A percentile compares a stretch with the other conserved stretches of the same genome.
These are phyloP conservation scores for Ambrosiella xylebori DNA, from an alignment of 2,329 filamentous ascomycete genomes.

Conservation along the genomic window DNA sequence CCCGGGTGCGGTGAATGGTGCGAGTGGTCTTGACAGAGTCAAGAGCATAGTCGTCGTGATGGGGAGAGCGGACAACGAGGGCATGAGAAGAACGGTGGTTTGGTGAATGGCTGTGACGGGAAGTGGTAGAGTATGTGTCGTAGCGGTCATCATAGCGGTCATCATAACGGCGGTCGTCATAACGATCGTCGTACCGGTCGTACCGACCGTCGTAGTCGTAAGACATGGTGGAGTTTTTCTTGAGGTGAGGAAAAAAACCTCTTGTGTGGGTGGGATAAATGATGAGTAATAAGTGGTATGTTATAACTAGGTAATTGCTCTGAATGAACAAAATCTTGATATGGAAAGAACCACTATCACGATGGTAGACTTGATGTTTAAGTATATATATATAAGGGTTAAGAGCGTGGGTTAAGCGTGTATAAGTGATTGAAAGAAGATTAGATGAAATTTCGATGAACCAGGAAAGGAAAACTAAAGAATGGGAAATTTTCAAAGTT, in stretches of 20 bases:
- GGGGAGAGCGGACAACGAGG: slow-evolving; percentile 12
- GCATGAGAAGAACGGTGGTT: slow-evolving; percentile 1
- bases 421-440: no score
- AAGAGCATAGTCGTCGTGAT: neutral
- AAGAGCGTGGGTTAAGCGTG: no score
- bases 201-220: slow-evolving; percentile 31
- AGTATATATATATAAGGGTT: no score
- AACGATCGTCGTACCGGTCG: slow-evolving; percentile 16
- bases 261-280: neutral
- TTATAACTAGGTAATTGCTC: no score
- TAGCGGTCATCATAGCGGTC: slow-evolving; percentile 5
- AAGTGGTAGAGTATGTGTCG: slow-evolving; percentile 7
- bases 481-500: no score
- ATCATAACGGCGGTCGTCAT: neutral
- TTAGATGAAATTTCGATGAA: no score
- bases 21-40: slow-evolving; percentile 17
- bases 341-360: no score
- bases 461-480: no score
- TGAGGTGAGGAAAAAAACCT: neutral
- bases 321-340: no score
- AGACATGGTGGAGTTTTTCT: slow-evolving; percentile 21
- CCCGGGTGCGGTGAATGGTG: slow-evolving; percentile 40
- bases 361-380: no score
- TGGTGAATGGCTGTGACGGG: neutral
- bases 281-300: neutral